Evolutionary conservation across 352 stramenopile genomes (phyloP).

Genomic region (Pythium periplocum): DNA sequence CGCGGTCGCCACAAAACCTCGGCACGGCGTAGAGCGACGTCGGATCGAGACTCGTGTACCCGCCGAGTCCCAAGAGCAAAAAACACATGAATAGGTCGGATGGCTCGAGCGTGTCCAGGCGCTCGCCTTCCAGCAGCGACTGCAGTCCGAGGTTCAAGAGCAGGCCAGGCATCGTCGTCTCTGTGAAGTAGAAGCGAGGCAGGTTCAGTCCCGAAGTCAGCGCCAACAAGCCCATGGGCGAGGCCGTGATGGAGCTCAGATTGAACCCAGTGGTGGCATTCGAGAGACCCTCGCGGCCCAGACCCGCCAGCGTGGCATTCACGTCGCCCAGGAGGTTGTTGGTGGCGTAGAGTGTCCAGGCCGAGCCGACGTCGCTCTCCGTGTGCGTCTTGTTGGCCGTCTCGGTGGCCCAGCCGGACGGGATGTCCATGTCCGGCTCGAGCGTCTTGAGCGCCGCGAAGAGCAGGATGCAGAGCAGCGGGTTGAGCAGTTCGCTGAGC

Average conservation of each 20-base stretch:
- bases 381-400: constrained; percentile 25
- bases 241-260: constrained; percentile 3
- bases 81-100: constrained; percentile 35
- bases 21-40: constrained; percentile 40
- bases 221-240: constrained; percentile 16
- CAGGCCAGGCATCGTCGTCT: constrained; percentile 58
- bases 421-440: constrained; percentile 39
- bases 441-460: constrained; percentile 64
- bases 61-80: constrained; percentile 42
- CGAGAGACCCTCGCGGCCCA: constrained; percentile 2
- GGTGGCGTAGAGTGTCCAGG: constrained; percentile 39
- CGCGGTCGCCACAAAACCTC: constrained; percentile 32
- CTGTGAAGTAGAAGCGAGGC: constrained; percentile 58
- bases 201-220: constrained; percentile 30
- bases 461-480: constrained; percentile 66
- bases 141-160: constrained; percentile 50
- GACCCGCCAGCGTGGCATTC: constrained; percentile 11
- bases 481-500: constrained; percentile 58
- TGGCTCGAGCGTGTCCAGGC: constrained; percentile 34
- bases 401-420: constrained; percentile 37
- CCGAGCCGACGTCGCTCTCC: constrained; percentile 20
- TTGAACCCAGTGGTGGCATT: background rate
- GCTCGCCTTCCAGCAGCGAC: constrained; percentile 33
- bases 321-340: constrained; percentile 21
- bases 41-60: constrained; percentile 34